Percentiles rank a stretch among this genome's conserved stretches.
Conservation (phyloP, 257 asterid species). For the Salvia splendens region DNA sequence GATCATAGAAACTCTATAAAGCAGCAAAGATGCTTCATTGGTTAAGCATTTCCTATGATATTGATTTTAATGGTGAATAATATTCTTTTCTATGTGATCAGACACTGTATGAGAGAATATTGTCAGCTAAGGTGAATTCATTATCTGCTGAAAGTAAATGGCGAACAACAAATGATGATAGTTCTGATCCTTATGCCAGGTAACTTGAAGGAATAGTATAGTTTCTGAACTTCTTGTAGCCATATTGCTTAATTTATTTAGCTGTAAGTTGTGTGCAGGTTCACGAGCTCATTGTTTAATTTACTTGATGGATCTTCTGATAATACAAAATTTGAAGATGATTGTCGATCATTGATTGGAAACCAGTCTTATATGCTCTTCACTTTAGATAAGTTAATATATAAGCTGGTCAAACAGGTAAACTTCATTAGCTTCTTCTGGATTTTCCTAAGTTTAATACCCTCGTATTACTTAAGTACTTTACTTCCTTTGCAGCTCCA, state of each 20-base stretch:
- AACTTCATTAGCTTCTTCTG: conserved; percentile 16
- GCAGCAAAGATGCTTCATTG: neutral
- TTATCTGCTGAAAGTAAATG: conserved; percentile 45
- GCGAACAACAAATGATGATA: conserved; percentile 45
- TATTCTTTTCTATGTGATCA: conserved; percentile 29
- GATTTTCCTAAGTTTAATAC: conserved; percentile 16
- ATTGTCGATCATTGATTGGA: conserved; percentile 83
- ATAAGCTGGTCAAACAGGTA: conserved; percentile 89
- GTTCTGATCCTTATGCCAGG: conserved; percentile 52
- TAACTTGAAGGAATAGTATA: conserved; percentile 27
- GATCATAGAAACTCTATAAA: neutral
- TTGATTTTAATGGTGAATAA: conserved; percentile 25
- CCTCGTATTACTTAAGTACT: conserved; percentile 14
- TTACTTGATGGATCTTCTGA: conserved; percentile 91
- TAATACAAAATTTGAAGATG: conserved; percentile 86
- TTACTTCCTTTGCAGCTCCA: conserved; percentile 51
- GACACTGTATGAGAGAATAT: conserved; percentile 60
- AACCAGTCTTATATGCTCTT: conserved; percentile 83
- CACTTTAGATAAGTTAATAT: conserved; percentile 85
- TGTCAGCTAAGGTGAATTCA: conserved; percentile 58
- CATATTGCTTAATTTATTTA: conserved; percentile 24
- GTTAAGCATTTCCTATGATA: conserved; percentile 5
- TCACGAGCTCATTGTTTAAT: conserved; percentile 68
- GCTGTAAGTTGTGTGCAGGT: conserved; percentile 49
- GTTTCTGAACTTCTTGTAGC: conserved; percentile 18